phyloP scores from a whole-genome alignment of 805 yeast species.

The Zygotorulaspora sp. region DNA sequence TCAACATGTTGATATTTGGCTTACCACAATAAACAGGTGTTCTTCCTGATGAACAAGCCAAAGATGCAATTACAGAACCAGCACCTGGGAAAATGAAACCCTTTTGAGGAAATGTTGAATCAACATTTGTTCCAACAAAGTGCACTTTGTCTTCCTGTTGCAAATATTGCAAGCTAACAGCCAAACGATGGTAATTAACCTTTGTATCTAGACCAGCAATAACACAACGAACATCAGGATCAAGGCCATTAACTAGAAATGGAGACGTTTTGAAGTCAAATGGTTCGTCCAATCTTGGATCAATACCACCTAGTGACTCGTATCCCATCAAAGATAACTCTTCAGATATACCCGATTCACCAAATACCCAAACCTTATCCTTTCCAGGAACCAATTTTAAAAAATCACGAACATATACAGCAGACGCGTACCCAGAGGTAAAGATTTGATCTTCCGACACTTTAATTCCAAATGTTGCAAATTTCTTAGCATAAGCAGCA shows the following conservation, averaged over 20 bases:
- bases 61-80: slow-evolving; percentile 80
- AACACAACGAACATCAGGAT: slow-evolving; percentile 78
- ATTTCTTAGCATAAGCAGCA: slow-evolving; percentile 67
- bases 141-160: slow-evolving; percentile 49
- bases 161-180: slow-evolving; percentile 77
- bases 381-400: slow-evolving; percentile 65
- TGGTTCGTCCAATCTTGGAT: slow-evolving; percentile 49
- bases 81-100: slow-evolving; percentile 91
- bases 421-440: slow-evolving; percentile 89
- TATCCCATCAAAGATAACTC: slow-evolving; percentile 77
- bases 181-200: slow-evolving; percentile 76
- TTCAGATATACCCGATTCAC: slow-evolving; percentile 79
- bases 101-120: slow-evolving; percentile 88
- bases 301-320: slow-evolving; percentile 76
- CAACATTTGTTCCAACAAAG: slow-evolving; percentile 91
- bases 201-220: slow-evolving; percentile 79
- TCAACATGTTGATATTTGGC: slow-evolving; percentile 86
- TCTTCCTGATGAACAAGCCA: slow-evolving; percentile 72
- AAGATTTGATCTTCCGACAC: slow-evolving; percentile 67
- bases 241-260: slow-evolving; percentile 47
- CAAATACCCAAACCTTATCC: slow-evolving; percentile 80
- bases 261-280: slow-evolving; percentile 56
- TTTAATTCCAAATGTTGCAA: slow-evolving; percentile 48
- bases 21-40: slow-evolving; percentile 89
- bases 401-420: slow-evolving; percentile 76